phyloP scores from a whole-genome alignment of 257 asterid species.

The Ocimum tenuiflorum region DNA sequence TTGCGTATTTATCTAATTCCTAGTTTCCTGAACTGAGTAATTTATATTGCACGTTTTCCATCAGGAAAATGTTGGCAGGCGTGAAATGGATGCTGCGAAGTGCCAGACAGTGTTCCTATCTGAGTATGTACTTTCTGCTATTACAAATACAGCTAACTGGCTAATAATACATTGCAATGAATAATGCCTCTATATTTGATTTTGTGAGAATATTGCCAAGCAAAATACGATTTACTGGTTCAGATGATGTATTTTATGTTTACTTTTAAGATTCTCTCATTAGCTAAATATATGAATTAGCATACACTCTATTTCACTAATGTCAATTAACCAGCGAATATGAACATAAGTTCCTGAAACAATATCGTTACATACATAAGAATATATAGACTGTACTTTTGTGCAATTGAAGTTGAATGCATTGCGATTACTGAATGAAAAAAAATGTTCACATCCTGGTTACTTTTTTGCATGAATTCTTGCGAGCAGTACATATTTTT shows the following conservation, averaged over 20 bases:
- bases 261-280: neutral
- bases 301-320: neutral
- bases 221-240: neutral
- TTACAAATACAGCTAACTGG: neutral
- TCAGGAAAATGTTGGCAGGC: slow-evolving; percentile 64
- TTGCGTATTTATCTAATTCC: no score
- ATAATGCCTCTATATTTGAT: neutral
- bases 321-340: neutral
- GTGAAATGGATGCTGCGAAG: slow-evolving; percentile 83
- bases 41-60: slow-evolving; percentile 12
- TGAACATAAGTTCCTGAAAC: neutral
- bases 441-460: neutral
- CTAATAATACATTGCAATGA: neutral
- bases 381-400: neutral
- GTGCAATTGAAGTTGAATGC: neutral
- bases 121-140: slow-evolving; percentile 43
- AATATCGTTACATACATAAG: neutral
- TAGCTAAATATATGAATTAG: neutral
- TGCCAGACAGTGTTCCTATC: slow-evolving; percentile 92
- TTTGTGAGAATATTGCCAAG: neutral
- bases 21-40: neutral
- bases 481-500: neutral
- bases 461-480: neutral
- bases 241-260: neutral
- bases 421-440: neutral